Evolutionary conservation across 176 grass and related monocot genomes (phyloP).

Genomic region (Triticum timopheevii): DNA sequence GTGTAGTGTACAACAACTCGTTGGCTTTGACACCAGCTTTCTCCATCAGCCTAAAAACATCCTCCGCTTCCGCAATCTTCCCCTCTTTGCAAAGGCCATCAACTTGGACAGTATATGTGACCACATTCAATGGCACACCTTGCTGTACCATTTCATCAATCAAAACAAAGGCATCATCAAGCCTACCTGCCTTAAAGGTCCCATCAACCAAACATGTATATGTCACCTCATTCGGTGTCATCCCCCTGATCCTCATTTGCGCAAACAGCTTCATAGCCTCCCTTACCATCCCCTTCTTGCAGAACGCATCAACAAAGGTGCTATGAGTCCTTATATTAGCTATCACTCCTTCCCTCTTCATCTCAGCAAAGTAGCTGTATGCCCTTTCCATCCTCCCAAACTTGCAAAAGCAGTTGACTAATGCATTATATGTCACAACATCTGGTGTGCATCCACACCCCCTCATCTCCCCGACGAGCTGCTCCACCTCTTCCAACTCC

Average conservation of each 20-base stretch:
- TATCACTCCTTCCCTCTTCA: slow-evolving; percentile 60
- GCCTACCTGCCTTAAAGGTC: slow-evolving; percentile 72
- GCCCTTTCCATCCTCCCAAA: slow-evolving; percentile 67
- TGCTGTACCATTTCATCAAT: slow-evolving; percentile 83
- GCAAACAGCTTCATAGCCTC: slow-evolving; percentile 88
- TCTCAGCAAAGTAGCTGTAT: slow-evolving; percentile 66
- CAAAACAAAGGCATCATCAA: slow-evolving; percentile 62
- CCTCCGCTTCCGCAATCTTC: slow-evolving; percentile 68
- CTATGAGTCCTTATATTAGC: slow-evolving; percentile 85
- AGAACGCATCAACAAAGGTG: slow-evolving; percentile 89
- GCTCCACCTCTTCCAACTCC: slow-evolving; percentile 63
- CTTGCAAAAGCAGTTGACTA: slow-evolving; percentile 89
- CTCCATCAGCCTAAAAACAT: slow-evolving; percentile 64
- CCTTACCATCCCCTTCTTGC: slow-evolving; percentile 80
- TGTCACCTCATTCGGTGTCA: slow-evolving; percentile 87
- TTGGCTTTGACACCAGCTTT: slow-evolving; percentile 56
- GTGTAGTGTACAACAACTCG: slow-evolving; percentile 60
- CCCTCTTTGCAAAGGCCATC: slow-evolving; percentile 89
- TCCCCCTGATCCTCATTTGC: slow-evolving; percentile 76
- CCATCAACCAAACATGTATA: slow-evolving; percentile 90
- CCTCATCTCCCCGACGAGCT: slow-evolving; percentile 68
- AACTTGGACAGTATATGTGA: slow-evolving; percentile 70
- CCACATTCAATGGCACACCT: slow-evolving; percentile 63
- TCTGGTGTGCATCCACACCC: slow-evolving; percentile 48
- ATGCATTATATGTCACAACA: slow-evolving; percentile 86